Evolutionary conservation across 441 rosid genomes (phyloP), one percentile per base, ranked within the genome.

Genomic region (Pelargonium citronellum): DNA sequence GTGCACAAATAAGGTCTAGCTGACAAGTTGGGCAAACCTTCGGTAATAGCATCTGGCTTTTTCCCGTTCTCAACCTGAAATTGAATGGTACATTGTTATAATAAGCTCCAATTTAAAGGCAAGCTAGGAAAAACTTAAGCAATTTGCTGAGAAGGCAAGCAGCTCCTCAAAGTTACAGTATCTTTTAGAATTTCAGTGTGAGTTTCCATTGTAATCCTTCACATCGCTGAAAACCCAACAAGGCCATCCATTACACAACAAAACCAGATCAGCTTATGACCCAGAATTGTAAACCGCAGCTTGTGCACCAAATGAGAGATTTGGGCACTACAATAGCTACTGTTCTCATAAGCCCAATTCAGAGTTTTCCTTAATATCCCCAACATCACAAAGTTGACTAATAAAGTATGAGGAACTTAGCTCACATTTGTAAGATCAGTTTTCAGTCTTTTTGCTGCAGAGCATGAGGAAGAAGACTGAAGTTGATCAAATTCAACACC

Each of bases 1-100:
- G 97, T 91, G 76, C 97, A 91, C 17, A 94, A 80, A 82, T 94
- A 91, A 17, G 95, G 95, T 72, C 82, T 82, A 27, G 67, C 81
- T 15, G 75, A 64, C 22, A 58, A n/a, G 41, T 74, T 51, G 69
- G 37, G 46, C 24, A 61, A 68, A 69, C 66, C 77, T 64, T 72
- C 70, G 57, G 63, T 16, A 47, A 17, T 17, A 67, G 73, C 75
- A 80, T 81, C 84, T n/a, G 71, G 70, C 49, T 76, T 75, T 30
- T 79, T 72, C 30, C 69, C 80, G 67, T 74, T 73, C 60, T 70
- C 72, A 2, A 80, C 84, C 98, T 87, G 73, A 75, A 63, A 68
- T 49, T 41, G 12, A 49, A 75, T 64, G 22, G 16, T 60, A 58
- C 63, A 67, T 27, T 15, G 37, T 49, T 49, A 49, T 4, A 19